phyloP scores from a whole-genome alignment of 805 yeast genomes.

The Cyberlindnera galapagoensis region DNA sequence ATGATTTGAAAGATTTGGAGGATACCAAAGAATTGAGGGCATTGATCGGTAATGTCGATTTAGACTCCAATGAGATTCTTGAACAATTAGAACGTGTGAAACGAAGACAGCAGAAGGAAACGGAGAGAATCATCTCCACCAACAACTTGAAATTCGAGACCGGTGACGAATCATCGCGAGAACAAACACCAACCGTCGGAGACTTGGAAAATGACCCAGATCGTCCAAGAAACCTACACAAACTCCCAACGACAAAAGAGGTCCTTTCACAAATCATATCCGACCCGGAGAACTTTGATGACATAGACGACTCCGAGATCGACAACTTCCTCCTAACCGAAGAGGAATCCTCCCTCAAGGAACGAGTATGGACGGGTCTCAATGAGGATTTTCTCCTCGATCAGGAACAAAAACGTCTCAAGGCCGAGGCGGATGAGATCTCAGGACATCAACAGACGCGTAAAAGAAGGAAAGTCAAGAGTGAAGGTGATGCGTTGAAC shows the following conservation, averaged over 20 bases:
- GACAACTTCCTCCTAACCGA: constrained; percentile 52
- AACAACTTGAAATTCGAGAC: constrained; percentile 14
- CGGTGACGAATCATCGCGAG: constrained; percentile 13
- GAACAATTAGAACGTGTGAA: constrained; percentile 25
- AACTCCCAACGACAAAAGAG: constrained; percentile 52
- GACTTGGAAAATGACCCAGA: constrained; percentile 30
- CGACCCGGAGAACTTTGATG: constrained; percentile 58
- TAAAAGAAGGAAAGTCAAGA: constrained; percentile 37
- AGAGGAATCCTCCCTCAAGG: constrained; percentile 69
- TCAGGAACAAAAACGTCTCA: constrained; percentile 78
- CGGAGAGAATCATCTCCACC: constrained; percentile 12
- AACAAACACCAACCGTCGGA: constrained; percentile 12
- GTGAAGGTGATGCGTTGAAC: constrained; percentile 27
- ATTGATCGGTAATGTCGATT: constrained; percentile 16
- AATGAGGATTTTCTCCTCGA: constrained; percentile 81
- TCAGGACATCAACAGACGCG: constrained; percentile 66
- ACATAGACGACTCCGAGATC: constrained; percentile 80
- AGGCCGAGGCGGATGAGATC: constrained; percentile 78
- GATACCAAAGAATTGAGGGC: constrained; percentile 14
- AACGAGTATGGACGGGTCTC: constrained; percentile 82
- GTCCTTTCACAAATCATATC: constrained; percentile 48
- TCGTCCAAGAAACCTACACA: constrained; percentile 48
- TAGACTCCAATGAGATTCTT: constrained; percentile 21
- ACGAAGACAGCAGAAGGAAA: constrained; percentile 19
- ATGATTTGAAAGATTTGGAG: constrained; percentile 13